phyloP scores from a whole-genome alignment of 495 filamentous ascomycete genomes.

The Xylaria intraflava region DNA sequence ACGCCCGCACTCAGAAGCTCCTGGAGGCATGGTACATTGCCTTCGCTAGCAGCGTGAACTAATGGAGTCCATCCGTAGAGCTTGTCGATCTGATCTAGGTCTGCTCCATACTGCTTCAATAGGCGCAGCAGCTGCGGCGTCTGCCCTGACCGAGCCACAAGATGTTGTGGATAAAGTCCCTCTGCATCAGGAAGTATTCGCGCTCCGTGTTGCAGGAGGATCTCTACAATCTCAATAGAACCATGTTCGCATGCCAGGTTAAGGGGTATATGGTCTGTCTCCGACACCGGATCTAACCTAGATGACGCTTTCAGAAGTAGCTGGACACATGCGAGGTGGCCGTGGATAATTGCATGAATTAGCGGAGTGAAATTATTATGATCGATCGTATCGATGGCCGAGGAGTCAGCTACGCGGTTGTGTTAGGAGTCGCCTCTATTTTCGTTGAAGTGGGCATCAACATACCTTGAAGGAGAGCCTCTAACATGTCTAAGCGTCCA shows the following conservation, averaged over 20 bases:
- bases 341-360: slow-evolving; percentile 88
- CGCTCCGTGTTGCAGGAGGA: slow-evolving; percentile 73
- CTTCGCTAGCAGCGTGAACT: slow-evolving; percentile 94
- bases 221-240: slow-evolving; percentile 69
- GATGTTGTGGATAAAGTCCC: slow-evolving; percentile 94
- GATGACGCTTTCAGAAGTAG: slow-evolving; percentile 66
- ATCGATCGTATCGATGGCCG: slow-evolving; percentile 77
- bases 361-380: slow-evolving; percentile 96
- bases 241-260: slow-evolving; percentile 93
- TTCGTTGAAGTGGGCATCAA: neutral
- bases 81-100: slow-evolving; percentile 88
- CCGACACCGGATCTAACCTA: slow-evolving; percentile 70
- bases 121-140: slow-evolving; percentile 70
- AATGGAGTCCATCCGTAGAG: slow-evolving; percentile 95
- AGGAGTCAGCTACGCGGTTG: slow-evolving; percentile 32
- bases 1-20: slow-evolving; percentile 70
- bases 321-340: slow-evolving; percentile 69
- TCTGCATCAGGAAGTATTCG: slow-evolving; percentile 84
- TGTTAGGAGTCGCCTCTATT: slow-evolving; percentile 5
- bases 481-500: slow-evolving; percentile 78
- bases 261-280: slow-evolving; percentile 86
- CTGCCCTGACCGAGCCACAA: slow-evolving; percentile 85
- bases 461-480: slow-evolving; percentile 56
- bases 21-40: slow-evolving; percentile 79
- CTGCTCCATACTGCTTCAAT: slow-evolving; percentile 79